Conservation (phyloP, 192 early-diverging fungal genomes). For the Entomortierella chlamydospora region DNA sequence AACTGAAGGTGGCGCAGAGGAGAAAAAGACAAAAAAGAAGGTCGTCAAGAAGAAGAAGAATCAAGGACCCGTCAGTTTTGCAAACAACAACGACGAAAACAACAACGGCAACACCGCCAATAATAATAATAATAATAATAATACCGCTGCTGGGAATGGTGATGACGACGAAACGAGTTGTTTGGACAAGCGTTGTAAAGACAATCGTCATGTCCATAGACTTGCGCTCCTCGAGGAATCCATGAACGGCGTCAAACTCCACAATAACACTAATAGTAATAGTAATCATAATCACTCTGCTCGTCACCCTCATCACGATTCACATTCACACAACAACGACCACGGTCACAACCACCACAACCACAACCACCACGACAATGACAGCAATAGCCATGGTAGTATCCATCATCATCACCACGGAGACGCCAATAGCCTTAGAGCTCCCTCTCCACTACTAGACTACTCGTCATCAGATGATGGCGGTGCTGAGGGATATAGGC, state of each 20-base stretch:
- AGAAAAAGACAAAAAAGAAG: slow-evolving; percentile 42
- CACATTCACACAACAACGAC: no score
- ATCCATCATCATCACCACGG: background rate
- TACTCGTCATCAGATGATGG: slow-evolving; percentile 19
- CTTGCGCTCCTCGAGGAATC: background rate
- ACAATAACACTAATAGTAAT: background rate
- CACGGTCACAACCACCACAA: no score
- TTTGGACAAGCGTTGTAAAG: background rate
- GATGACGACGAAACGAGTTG: slow-evolving; percentile 10
- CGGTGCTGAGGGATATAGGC: slow-evolving; percentile 56
- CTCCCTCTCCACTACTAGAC: background rate
- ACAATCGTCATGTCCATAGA: slow-evolving; percentile 3
- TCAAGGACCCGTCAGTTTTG: slow-evolving; percentile 21
- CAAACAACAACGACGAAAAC: background rate
- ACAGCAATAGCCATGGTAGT: slow-evolving; percentile 1
- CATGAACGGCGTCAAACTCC: background rate
- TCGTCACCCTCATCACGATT: background rate
- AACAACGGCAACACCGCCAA: background rate
- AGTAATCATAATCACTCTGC: no score
- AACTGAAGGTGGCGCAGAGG: background rate
- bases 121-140: no score
- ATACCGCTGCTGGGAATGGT: no score
- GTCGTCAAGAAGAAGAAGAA: slow-evolving; percentile 27
- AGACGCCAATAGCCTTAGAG: background rate
- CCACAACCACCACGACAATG: background rate